Base-by-base conservation (phyloP, 106 monocot genomes). In the Apostasia ramifera region DNA sequence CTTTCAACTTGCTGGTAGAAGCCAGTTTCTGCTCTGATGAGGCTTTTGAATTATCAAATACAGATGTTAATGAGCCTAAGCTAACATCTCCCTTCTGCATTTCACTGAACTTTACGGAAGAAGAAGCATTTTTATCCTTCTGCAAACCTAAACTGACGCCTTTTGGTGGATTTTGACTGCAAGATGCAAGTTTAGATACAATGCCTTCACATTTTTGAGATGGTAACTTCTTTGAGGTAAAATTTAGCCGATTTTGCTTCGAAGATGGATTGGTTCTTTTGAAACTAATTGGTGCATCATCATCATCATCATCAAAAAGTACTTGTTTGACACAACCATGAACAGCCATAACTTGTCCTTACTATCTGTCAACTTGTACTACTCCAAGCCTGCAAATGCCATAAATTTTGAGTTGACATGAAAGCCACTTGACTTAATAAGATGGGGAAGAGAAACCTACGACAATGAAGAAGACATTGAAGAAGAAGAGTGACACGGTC, bases 271-370 rank as follows among this genome's bases (percentile, higher is more conserved):
- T 53, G 50, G 44, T 74, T 66, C 88, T 78, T 70, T 66, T 88
- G 59, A 88, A 88, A 51, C 73, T 39, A 53, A 55, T 53, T 9
- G 83, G 88, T 6, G 9, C 71, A 64, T 87, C 86, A 12, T 87
- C 88, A 43, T 88, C 86, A 3, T 86, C 87, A 44, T 84, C 84
- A 14, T 76, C 74, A 9, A 48, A 49, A 69, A 70, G 10, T 41
- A 73, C 66, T 49, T 60, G 78, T 41, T 82, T 74, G 63, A 67
- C 51, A 47, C 71, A 66, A 39, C 63, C 60, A 47, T 75, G 57
- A 55, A 82, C 66, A 70, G 77, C 73, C 82, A 82, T 82, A 47
- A 13, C 26, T 45, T 6, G 47, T 40, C 55, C 54, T 64, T 50
- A 37, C 11, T 48, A 8, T 47, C 53, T 53, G 63, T 48, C 65